These are phyloP conservation scores for Myxozyma monticola DNA, from an alignment of 805 yeast genomes.

Conservation along the genomic window DNA sequence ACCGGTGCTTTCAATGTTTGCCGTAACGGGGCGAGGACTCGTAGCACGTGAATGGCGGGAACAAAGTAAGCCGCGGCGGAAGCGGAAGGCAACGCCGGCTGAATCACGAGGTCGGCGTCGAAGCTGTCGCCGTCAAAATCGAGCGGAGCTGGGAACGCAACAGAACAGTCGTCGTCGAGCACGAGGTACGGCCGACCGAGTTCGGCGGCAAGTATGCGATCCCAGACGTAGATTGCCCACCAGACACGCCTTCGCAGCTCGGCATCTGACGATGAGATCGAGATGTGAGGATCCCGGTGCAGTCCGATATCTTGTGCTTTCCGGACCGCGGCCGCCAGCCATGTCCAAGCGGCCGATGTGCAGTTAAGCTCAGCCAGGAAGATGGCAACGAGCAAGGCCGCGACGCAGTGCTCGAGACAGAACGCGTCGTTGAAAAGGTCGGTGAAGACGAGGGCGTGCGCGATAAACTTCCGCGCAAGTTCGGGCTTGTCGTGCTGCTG, in stretches of 20 bases:
- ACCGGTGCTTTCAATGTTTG: constrained; percentile 13
- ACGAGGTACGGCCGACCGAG: constrained; percentile 24
- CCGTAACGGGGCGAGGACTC: constrained; percentile 19
- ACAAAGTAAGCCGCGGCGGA: constrained; percentile 3
- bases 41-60: constrained; percentile 24
- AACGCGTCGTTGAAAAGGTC: constrained; percentile 28
- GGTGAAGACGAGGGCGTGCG: constrained; percentile 8
- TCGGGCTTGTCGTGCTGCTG: constrained; percentile 20
- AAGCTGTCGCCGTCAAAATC: constrained; percentile 17
- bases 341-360: constrained; percentile 31
- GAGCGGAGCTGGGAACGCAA: constrained; percentile 25
- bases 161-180: constrained; percentile 26
- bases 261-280: constrained; percentile 8
- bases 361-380: constrained; percentile 32
- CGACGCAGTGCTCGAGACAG: constrained; percentile 24
- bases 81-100: neutral
- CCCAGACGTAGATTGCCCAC: constrained; percentile 35
- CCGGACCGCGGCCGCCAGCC: constrained; percentile 32
- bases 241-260: constrained; percentile 31
- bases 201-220: constrained; percentile 30
- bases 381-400: constrained; percentile 31
- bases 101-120: neutral
- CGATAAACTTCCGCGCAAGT: constrained; percentile 20
- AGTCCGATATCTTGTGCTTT: constrained; percentile 30
- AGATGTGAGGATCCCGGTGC: constrained; percentile 2